Evolutionary conservation across 495 filamentous ascomycete species (phyloP).

Genomic region (Platismatia glauca): DNA sequence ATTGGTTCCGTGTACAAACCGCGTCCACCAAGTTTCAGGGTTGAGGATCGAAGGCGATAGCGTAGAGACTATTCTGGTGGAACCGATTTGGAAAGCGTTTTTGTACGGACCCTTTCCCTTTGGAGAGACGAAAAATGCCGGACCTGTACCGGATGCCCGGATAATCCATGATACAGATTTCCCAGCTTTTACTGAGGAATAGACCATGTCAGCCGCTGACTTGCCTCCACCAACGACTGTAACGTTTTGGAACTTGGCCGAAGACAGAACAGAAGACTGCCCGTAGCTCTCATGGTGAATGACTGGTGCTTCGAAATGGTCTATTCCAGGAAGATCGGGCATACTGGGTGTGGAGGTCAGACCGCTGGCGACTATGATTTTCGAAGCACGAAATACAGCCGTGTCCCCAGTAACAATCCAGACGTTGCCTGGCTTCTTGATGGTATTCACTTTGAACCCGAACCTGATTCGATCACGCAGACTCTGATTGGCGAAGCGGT

Average conservation of each 20-base stretch:
- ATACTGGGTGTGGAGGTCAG: slow-evolving; percentile 32
- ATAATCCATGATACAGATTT: slow-evolving; percentile 38
- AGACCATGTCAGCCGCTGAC: slow-evolving; percentile 38
- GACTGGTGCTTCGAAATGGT: slow-evolving; percentile 29
- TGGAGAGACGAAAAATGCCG: slow-evolving; percentile 22
- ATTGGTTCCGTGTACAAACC: slow-evolving; percentile 27
- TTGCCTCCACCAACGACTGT: slow-evolving; percentile 36
- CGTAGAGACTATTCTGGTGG: slow-evolving; percentile 15
- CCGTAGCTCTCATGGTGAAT: slow-evolving; percentile 38
- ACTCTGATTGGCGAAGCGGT: slow-evolving; percentile 25
- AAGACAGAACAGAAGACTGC: slow-evolving; percentile 24
- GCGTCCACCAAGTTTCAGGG: slow-evolving; percentile 28
- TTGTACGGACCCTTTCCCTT: slow-evolving; percentile 28
- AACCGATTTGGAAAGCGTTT: slow-evolving; percentile 15
- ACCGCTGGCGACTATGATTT: slow-evolving; percentile 36
- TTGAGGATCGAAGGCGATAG: slow-evolving; percentile 19
- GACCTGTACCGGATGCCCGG: slow-evolving; percentile 27
- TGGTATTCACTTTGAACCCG: slow-evolving; percentile 25
- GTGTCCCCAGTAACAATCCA: slow-evolving; percentile 24
- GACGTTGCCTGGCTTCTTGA: slow-evolving; percentile 23
- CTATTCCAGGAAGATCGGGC: slow-evolving; percentile 26
- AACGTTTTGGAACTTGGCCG: slow-evolving; percentile 24
- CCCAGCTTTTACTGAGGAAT: slow-evolving; percentile 30
- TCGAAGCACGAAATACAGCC: slow-evolving; percentile 22
- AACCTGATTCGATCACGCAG: slow-evolving; percentile 29